Conservation (phyloP, 495 filamentous ascomycete genomes). For the Penicillium flavigenum region DNA sequence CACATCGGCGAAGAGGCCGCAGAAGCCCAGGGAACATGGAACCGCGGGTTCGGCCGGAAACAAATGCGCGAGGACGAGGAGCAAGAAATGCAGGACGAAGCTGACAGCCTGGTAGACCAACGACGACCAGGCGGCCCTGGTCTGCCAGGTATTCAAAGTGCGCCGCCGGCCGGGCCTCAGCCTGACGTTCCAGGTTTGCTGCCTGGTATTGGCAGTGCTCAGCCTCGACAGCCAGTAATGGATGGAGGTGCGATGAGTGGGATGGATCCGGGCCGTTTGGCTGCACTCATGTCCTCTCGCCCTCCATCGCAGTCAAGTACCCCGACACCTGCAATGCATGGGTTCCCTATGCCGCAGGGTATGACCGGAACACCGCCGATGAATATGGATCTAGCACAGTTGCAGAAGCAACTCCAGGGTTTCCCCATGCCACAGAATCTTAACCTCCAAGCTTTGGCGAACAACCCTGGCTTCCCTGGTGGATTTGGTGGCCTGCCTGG, state of each 20-base stretch:
- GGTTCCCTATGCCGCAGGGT: conserved; percentile 48
- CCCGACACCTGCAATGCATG: conserved; percentile 32
- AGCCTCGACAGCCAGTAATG: conserved; percentile 53
- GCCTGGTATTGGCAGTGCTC: conserved; percentile 49
- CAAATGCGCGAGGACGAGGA: conserved; percentile 90
- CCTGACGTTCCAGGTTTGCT: conserved; percentile 41
- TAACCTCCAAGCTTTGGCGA: conserved; percentile 46
- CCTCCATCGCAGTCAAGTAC: conserved; percentile 38
- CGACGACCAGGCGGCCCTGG: conserved; percentile 57
- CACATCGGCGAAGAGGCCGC: conserved; percentile 93
- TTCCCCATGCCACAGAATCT: conserved; percentile 42
- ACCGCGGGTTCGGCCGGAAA: conserved; percentile 71
- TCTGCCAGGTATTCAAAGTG: conserved; percentile 54
- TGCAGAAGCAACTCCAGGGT: conserved; percentile 55
- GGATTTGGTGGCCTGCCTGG: conserved; percentile 47
- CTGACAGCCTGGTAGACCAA: conserved; percentile 91
- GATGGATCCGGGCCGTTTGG: conserved; percentile 53
- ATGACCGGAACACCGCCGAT: conserved; percentile 50
- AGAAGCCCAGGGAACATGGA: conserved; percentile 89
- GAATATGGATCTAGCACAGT: conserved; percentile 66
- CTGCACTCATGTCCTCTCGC: conserved; percentile 46
- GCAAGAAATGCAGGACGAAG: conserved; percentile 88
- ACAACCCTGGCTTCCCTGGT: conserved; percentile 39
- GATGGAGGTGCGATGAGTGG: conserved; percentile 48
- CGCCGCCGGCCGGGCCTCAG: conserved; percentile 32